Evolutionary conservation across 352 stramenopile genomes (phyloP).

Genomic region (Phytophthora megakarya): DNA sequence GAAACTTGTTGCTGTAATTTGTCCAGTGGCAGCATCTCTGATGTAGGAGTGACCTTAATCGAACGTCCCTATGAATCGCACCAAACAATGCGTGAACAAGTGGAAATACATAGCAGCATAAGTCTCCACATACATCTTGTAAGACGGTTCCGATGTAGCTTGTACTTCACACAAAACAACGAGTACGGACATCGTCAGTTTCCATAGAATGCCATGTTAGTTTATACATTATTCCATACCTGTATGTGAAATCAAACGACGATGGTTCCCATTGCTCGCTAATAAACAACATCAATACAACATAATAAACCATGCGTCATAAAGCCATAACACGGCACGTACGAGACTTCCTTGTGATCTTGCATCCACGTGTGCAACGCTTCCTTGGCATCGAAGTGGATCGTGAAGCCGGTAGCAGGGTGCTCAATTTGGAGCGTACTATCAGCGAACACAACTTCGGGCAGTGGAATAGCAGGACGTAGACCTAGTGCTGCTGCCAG

Average conservation of each 20-base stretch:
- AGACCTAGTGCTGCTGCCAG: slow-evolving; percentile 41
- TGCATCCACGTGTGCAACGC: slow-evolving; percentile 53
- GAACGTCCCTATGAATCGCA: slow-evolving; percentile 2
- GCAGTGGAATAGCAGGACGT: slow-evolving; percentile 43
- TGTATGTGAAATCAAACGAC: slow-evolving; percentile 68
- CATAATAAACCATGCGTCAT: no score
- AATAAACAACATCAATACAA: no score
- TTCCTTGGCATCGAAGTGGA: slow-evolving; percentile 48
- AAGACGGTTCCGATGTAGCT: slow-evolving; percentile 44
- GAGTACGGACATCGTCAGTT: background rate
- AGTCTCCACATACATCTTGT: slow-evolving; percentile 13
- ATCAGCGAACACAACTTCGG: slow-evolving; percentile 63
- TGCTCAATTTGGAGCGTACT: slow-evolving; percentile 43
- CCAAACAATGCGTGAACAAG: background rate
- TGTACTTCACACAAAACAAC: slow-evolving; percentile 20
- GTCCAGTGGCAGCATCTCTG: slow-evolving; percentile 51
- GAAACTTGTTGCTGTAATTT: slow-evolving; percentile 56
- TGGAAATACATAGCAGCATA: background rate
- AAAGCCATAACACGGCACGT: background rate
- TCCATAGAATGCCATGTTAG: no score
- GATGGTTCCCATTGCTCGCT: slow-evolving; percentile 39
- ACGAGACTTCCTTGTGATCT: slow-evolving; percentile 23
- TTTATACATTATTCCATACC: slow-evolving; percentile 30
- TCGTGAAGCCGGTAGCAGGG: slow-evolving; percentile 25
- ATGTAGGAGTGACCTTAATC: slow-evolving; percentile 15